These are phyloP conservation scores for Meredithiella fracta DNA, from an alignment of 2,329 filamentous ascomycete species.

Conservation along the genomic window DNA sequence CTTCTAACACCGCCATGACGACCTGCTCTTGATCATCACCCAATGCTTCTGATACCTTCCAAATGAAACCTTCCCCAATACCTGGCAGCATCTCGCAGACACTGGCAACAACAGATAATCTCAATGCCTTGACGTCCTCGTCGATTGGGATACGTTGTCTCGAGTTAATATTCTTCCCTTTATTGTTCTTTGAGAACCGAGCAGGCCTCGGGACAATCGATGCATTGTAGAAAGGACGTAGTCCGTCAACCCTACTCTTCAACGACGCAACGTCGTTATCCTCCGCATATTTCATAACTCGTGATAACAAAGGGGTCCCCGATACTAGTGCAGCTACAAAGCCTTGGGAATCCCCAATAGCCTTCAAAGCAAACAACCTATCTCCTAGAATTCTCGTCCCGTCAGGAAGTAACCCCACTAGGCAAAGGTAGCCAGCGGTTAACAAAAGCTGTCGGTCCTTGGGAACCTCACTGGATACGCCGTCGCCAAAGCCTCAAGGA, in stretches of 20 bases:
- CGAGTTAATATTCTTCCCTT: constrained; percentile 53
- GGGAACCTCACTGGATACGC: constrained; percentile 49
- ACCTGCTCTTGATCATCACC: constrained; percentile 61
- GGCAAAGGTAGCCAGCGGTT: constrained; percentile 57
- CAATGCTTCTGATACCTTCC: constrained; percentile 66
- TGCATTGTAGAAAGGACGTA: not conserved
- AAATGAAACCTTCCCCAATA: constrained; percentile 66
- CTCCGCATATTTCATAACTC: constrained; percentile 34
- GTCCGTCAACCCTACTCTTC: not conserved
- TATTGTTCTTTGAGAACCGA: constrained; percentile 11
- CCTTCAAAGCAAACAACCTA: constrained; percentile 66
- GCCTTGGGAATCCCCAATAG: constrained; percentile 50
- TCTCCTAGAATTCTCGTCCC: constrained; percentile 58
- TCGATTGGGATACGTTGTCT: constrained; percentile 24
- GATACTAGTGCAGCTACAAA: constrained; percentile 73
- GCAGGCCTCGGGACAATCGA: not conserved
- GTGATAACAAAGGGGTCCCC: constrained; percentile 57
- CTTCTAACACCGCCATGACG: constrained; percentile 66
- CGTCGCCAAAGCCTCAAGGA: constrained; percentile 56
- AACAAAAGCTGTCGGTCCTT: constrained; percentile 44
- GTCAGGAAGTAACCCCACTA: constrained; percentile 52
- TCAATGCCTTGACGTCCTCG: constrained; percentile 55
- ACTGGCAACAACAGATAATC: constrained; percentile 69
- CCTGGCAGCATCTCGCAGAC: constrained; percentile 90
- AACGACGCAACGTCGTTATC: constrained; percentile 15